Conservation (phyloP, 345 rosid genomes). For the Jatropha curcas region DNA sequence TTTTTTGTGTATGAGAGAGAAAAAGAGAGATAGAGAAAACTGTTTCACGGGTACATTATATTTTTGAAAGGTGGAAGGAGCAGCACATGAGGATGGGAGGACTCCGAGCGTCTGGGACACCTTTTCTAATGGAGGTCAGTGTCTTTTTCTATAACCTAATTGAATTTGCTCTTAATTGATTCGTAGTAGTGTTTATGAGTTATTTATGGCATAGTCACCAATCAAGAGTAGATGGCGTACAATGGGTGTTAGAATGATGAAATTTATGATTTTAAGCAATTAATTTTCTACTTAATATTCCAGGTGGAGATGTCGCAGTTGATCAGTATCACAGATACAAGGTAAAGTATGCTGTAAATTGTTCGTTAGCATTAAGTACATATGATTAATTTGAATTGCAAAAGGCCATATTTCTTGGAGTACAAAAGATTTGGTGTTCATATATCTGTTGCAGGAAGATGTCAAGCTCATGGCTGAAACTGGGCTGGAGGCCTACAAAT, state of each 20-base stretch:
- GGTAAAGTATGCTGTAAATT: conserved; percentile 26
- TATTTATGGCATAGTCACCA: too few relatives aligned
- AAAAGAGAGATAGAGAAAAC: background rate
- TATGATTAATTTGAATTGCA: background rate
- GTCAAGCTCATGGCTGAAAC: conserved; percentile 68
- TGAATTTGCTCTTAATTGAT: too few relatives aligned
- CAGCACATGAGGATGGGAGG: conserved; percentile 62
- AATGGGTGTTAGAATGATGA: too few relatives aligned
- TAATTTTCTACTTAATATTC: conserved; percentile 1
- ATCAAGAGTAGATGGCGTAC: too few relatives aligned
- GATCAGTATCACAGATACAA: conserved; percentile 67
- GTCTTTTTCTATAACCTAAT: too few relatives aligned
- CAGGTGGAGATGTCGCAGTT: conserved; percentile 62
- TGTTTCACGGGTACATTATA: background rate
- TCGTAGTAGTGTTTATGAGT: too few relatives aligned
- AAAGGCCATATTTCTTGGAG: background rate
- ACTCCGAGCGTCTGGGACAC: conserved; percentile 62
- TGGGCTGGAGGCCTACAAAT: conserved; percentile 67
- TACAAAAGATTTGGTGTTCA: background rate
- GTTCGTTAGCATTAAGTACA: background rate
- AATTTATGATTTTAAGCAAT: background rate
- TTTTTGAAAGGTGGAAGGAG: conserved; percentile 53
- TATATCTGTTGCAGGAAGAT: conserved; percentile 55
- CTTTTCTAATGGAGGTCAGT: conserved; percentile 46
- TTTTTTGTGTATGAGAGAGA: too few relatives aligned